Conservation (phyloP, 2,329 filamentous ascomycete genomes). For the Fusarium chaquense region DNA sequence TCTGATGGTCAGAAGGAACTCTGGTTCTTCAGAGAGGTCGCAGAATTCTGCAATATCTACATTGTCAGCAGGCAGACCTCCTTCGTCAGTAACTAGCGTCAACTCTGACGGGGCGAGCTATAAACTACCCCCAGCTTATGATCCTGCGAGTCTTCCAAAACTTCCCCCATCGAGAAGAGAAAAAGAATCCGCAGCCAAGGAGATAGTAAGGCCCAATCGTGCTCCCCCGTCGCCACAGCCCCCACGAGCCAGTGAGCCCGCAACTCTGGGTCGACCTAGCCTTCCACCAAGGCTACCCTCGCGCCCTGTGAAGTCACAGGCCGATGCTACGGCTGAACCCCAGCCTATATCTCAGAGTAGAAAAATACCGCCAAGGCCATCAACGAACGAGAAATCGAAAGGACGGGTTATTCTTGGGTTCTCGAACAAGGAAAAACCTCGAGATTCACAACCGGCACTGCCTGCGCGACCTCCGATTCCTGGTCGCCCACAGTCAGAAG, state of each 20-base stretch:
- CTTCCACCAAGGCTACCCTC: constrained; percentile 65
- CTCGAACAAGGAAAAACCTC: constrained; percentile 21
- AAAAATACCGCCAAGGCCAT: constrained; percentile 34
- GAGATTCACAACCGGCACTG: constrained; percentile 30
- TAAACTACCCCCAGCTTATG: constrained; percentile 68
- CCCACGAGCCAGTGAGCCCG: constrained; percentile 47
- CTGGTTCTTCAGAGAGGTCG: constrained; percentile 69
- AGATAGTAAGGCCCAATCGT: constrained; percentile 40
- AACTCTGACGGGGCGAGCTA: constrained; percentile 58
- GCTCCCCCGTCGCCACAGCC: constrained; percentile 34
- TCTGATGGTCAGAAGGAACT: constrained; percentile 62
- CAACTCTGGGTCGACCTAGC: constrained; percentile 52
- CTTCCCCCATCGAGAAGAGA: constrained; percentile 68
- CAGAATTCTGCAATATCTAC: constrained; percentile 66
- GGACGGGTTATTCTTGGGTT: constrained; percentile 35
- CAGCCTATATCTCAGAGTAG: constrained; percentile 26
- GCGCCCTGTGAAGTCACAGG: constrained; percentile 55
- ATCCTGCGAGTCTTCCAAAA: constrained; percentile 67
- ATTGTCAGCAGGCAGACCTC: constrained; percentile 60
- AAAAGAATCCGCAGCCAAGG: constrained; percentile 56
- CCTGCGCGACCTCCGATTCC: constrained; percentile 35
- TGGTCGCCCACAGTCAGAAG: constrained; percentile 39
- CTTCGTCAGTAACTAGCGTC: constrained; percentile 62
- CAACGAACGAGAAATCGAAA: constrained; percentile 34
- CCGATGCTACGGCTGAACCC: constrained; percentile 20